These are phyloP conservation scores for Monosporozyma solicola DNA, from an alignment of 805 yeast genomes.

Conservation along the genomic window DNA sequence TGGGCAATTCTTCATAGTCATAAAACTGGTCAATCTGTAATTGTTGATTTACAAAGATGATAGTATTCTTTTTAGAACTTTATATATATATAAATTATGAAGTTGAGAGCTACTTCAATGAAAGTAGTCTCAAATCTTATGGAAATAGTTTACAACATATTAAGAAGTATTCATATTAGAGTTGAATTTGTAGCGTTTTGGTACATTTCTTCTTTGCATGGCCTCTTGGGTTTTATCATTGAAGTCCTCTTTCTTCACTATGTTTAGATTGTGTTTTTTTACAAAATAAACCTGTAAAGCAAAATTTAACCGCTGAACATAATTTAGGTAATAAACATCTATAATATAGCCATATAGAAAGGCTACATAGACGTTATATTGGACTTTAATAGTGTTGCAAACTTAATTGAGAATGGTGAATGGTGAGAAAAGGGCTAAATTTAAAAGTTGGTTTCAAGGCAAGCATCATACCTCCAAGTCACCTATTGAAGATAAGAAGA, in stretches of 20 bases:
- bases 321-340: neutral
- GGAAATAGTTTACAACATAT: too few species aligned
- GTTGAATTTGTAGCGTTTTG: too few species aligned
- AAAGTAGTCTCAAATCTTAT: neutral
- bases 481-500: neutral
- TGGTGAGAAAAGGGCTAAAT: neutral
- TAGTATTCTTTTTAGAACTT: neutral
- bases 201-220: too few species aligned
- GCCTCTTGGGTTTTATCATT: too few species aligned
- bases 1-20: constrained; percentile 74
- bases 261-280: too few species aligned
- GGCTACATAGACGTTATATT: neutral
- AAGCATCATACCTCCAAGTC: neutral
- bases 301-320: neutral
- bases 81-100: neutral
- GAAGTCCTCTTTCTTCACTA: too few species aligned
- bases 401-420: neutral
- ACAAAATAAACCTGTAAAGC: too few species aligned
- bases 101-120: too few species aligned
- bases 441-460: neutral
- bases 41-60: constrained; percentile 56
- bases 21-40: constrained; percentile 62
- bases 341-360: neutral
- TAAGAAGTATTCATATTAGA: too few species aligned
- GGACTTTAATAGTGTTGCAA: too few species aligned